Conservation (phyloP, 176 grass and related monocot genomes). For the Oryza coarctata region DNA sequence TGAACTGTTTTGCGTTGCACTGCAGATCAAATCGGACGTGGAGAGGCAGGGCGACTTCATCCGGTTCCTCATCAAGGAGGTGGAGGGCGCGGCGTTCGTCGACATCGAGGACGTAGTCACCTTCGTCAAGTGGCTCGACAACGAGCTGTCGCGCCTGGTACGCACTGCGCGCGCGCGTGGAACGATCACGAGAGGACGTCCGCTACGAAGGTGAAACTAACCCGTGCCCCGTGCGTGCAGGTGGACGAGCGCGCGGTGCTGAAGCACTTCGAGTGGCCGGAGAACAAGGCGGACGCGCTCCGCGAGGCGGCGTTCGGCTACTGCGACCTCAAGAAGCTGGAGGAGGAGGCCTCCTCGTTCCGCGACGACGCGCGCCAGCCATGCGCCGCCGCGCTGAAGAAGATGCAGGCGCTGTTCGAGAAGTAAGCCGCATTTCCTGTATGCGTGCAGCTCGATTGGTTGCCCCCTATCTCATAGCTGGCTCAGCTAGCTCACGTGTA, state of each 20-base stretch:
- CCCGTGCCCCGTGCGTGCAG: constrained; percentile 19
- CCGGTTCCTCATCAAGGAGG: constrained; percentile 84
- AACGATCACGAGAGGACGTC: not conserved
- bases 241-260: constrained; percentile 97
- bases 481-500: not conserved
- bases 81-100: constrained; percentile 59
- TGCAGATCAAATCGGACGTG: constrained; percentile 87
- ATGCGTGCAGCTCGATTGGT: not conserved
- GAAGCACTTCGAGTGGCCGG: constrained; percentile 99
- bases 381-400: constrained; percentile 73
- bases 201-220: not conserved
- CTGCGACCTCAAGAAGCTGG: constrained; percentile 85
- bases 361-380: constrained; percentile 65
- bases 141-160: constrained; percentile 90
- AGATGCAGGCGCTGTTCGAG: constrained; percentile 90
- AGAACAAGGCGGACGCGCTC: constrained; percentile 95
- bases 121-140: constrained; percentile 99
- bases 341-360: constrained; percentile 56
- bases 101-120: constrained; percentile 80
- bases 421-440: constrained; percentile 50
- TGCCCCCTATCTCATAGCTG: not conserved
- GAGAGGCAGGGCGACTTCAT: constrained; percentile 92
- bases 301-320: constrained; percentile 97
- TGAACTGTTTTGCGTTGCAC: not conserved
- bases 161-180: not conserved